Percentiles rank a stretch among this genome's conserved stretches.
These are phyloP conservation scores for Globisporangium middletonii DNA, from an alignment of 352 stramenopile genomes.

Conservation along the genomic window DNA sequence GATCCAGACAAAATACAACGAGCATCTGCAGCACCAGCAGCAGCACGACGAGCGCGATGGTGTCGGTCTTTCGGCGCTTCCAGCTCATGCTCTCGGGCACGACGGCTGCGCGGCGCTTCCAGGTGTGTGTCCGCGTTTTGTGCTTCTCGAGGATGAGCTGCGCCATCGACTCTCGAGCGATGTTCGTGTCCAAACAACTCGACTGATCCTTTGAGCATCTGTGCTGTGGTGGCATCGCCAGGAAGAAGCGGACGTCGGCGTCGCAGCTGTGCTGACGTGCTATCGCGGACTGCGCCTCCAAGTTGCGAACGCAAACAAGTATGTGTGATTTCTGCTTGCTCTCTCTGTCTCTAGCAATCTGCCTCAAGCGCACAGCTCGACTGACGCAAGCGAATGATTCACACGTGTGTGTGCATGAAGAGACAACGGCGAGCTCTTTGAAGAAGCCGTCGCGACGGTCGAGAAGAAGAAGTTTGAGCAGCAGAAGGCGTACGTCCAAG, in stretches of 20 bases:
- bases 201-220: not conserved
- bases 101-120: constrained; percentile 74
- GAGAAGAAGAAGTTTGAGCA: constrained; percentile 78
- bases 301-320: constrained; percentile 41
- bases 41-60: constrained; percentile 27
- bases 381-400: not conserved
- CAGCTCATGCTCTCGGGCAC: constrained; percentile 76
- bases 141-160: too few species aligned
- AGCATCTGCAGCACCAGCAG: too few species aligned
- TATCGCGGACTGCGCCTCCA: constrained; percentile 62
- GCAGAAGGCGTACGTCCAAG: constrained; percentile 70
- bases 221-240: constrained; percentile 13
- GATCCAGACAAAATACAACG: too few species aligned
- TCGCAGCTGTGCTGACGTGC: constrained; percentile 73
- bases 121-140: constrained; percentile 24
- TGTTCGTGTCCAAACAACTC: not conserved
- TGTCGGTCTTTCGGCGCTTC: constrained; percentile 59
- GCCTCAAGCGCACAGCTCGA: not conserved
- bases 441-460: constrained; percentile 63
- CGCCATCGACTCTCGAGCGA: too few species aligned
- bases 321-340: not conserved
- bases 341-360: too few species aligned
- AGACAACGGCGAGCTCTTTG: constrained; percentile 65
- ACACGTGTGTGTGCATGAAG: constrained; percentile 15
- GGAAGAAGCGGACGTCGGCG: constrained; percentile 78